phyloP scores from a whole-genome alignment of 148 eudicot species.

The Heliamphora exappendiculata region DNA sequence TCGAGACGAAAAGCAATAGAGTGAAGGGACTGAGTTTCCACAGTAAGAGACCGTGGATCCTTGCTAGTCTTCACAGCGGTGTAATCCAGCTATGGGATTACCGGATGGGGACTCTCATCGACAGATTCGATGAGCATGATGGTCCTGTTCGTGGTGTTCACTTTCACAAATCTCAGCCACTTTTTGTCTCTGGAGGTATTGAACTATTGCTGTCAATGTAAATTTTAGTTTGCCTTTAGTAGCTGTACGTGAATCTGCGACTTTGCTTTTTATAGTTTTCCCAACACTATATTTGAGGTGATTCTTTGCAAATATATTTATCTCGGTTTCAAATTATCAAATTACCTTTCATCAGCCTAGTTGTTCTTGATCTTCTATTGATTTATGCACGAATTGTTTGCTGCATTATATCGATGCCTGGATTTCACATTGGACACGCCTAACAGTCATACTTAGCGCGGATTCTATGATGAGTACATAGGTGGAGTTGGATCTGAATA shows the following conservation, averaged over 20 bases:
- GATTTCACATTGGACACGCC: not conserved
- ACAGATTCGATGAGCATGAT: constrained; percentile 87
- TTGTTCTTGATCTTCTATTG: not conserved
- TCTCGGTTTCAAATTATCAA: too few relatives aligned
- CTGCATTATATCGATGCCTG: not conserved
- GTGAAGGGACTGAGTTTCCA: constrained; percentile 93
- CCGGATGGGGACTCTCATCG: constrained; percentile 87
- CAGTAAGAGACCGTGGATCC: constrained; percentile 88
- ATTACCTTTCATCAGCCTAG: not conserved
- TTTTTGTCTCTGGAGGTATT: constrained; percentile 86
- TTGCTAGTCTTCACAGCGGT: constrained; percentile 93
- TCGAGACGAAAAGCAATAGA: constrained; percentile 92
- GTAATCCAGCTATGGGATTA: constrained; percentile 97
- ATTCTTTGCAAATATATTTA: not conserved
- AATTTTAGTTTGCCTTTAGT: not conserved
- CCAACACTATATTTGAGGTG: not conserved
- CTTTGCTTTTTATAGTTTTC: not conserved
- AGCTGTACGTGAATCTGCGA: not conserved
- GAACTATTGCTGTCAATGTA: not conserved
- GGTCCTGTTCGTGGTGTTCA: constrained; percentile 95
- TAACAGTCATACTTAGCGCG: not conserved
- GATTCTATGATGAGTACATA: not conserved
- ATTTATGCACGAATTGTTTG: not conserved
- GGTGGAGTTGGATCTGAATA: not conserved
- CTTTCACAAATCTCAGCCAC: constrained; percentile 80